Evolutionary conservation across 768 basidiomycete genomes (phyloP).

Genomic region (Leccinum subgranulosum): DNA sequence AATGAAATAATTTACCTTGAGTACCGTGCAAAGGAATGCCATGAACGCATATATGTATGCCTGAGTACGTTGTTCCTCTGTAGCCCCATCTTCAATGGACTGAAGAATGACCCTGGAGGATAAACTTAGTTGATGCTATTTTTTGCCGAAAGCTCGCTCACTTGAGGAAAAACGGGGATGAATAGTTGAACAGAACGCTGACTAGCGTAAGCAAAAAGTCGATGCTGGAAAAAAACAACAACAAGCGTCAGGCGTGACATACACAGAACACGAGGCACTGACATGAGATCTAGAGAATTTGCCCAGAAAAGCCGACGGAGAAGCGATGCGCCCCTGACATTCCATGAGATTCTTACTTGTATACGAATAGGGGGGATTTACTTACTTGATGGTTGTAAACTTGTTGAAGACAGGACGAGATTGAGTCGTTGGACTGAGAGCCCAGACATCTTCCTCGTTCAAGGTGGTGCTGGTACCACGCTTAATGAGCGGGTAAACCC

Average conservation of each 20-base stretch:
- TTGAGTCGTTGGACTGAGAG: conserved; percentile 63
- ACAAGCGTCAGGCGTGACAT: background rate
- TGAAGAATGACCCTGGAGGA: conserved; percentile 56
- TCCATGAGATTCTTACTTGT: background rate
- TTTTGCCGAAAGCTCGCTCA: conserved; percentile 22
- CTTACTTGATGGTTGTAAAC: conserved; percentile 34
- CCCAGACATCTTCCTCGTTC: conserved; percentile 70
- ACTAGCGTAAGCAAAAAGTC: conserved; percentile 68
- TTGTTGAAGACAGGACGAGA: conserved; percentile 61
- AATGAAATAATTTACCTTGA: conserved; percentile 17
- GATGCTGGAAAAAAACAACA: conserved; percentile 33
- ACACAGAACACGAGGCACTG: background rate
- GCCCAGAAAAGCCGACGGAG: conserved; percentile 42
- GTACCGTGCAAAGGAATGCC: conserved; percentile 56
- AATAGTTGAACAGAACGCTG: conserved; percentile 74
- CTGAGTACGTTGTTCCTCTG: conserved; percentile 46
- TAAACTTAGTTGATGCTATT: background rate
- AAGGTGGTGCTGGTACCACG: conserved; percentile 51
- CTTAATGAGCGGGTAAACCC: conserved; percentile 65
- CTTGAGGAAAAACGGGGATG: conserved; percentile 84
- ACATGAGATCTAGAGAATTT: conserved; percentile 47
- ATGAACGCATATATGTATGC: conserved; percentile 82
- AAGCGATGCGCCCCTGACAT: conserved; percentile 30
- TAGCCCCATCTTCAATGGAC: conserved; percentile 43
- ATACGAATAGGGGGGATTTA: background rate